Conservation (phyloP, 768 basidiomycete genomes). For the Rossbeevera mucosa region DNA sequence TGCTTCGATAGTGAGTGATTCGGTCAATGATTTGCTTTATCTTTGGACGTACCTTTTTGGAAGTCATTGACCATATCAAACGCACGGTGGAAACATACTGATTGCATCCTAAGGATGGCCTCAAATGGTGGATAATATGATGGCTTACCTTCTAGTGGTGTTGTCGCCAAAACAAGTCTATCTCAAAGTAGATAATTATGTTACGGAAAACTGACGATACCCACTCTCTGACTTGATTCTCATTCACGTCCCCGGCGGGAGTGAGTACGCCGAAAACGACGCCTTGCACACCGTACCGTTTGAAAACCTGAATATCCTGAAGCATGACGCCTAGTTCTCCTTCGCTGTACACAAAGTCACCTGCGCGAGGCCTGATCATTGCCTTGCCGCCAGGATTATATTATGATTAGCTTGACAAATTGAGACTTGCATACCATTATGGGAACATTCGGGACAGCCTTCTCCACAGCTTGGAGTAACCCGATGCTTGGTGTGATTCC, state of each 20-base stretch:
- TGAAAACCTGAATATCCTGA: constrained; percentile 65
- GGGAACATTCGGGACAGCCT: constrained; percentile 44
- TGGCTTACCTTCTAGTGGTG: constrained; percentile 56
- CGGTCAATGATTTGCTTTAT: neutral
- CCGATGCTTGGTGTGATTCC: constrained; percentile 83
- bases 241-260: constrained; percentile 53
- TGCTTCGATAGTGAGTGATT: constrained; percentile 13
- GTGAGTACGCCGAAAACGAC: constrained; percentile 66
- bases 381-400: constrained; percentile 38
- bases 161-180: constrained; percentile 55
- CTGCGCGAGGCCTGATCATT: constrained; percentile 76
- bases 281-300: constrained; percentile 51
- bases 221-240: constrained; percentile 49
- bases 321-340: constrained; percentile 69
- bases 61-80: constrained; percentile 67
- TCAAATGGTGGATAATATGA: neutral
- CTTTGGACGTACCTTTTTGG: constrained; percentile 41
- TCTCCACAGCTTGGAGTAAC: constrained; percentile 54
- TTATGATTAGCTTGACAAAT: neutral
- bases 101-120: neutral
- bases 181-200: neutral
- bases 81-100: constrained; percentile 77
- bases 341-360: constrained; percentile 72
- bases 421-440: constrained; percentile 60
- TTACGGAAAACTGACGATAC: neutral